Evolutionary conservation across 306 rosid species (phyloP), one percentile per base, ranked within the genome.

Genomic region (Quercus berberidifolia): DNA sequence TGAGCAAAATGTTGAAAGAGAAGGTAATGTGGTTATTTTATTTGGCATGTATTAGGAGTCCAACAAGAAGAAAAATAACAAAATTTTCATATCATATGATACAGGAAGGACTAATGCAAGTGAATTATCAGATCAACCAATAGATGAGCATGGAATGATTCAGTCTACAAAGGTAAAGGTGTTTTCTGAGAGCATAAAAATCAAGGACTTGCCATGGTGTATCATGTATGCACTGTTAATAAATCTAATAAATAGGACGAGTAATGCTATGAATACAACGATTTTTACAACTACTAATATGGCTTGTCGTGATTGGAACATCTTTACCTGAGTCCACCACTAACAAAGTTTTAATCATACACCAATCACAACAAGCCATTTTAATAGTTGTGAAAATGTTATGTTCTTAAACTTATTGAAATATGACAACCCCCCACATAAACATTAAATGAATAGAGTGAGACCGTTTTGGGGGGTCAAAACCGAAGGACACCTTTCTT

Each of bases 91-190:
- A 70, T 75, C 25, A 67, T 62, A 25, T 65, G 55, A 58, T 88
- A 90, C 85, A 93, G 94, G 87, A 79, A 80, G 83, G 74, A 78
- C 78, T 76, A 76, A 76, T 59, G 55, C 81, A 74, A 84, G 78
- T 76, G 89, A 83, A 59, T 81, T 25, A 77, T 74, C 70, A 41
- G 82, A 78, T 49, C 82, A 78, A 76, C 79, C 57, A 20, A 56
- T 65, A 69, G 84, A 79, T 77, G 89, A 69, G 71, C 80, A 83
- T 26, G 77, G 71, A 82, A 41, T 30, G 49, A 77, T 69, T 74
- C 88, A 85, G 77, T 74, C 90, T 76, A 84, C 82, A 3, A 80
- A 90, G 99, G 99, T 95, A 91, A 82, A 74, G 54, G 67, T 69
- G 52, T 28, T 31, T 43, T 55, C 4, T 55, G 15, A 10, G 58